Conservation (phyloP, 1,284 basidiomycete genomes). For the Porogramme epimiltina region DNA sequence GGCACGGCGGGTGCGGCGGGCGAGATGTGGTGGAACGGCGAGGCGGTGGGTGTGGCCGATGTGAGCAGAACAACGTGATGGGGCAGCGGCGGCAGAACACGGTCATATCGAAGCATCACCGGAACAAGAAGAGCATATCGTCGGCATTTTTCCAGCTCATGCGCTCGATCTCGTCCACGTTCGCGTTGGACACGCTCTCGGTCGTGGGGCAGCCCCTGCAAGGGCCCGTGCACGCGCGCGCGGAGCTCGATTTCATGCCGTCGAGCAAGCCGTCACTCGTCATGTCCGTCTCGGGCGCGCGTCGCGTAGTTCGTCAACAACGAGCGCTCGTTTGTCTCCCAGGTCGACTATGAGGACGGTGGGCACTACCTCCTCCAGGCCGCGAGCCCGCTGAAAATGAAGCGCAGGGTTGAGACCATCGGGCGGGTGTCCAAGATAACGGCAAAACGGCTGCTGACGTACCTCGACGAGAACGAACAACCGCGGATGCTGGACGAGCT, state of each 20-base stretch:
- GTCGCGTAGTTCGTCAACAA: slow-evolving; percentile 73
- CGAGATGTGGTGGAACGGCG: too few species aligned
- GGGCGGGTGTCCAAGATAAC: slow-evolving; percentile 68
- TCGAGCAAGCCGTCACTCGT: slow-evolving; percentile 72
- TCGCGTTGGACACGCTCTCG: slow-evolving; percentile 59
- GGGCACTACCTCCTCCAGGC: slow-evolving; percentile 81
- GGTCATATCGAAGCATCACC: slow-evolving; percentile 65
- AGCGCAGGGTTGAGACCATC: slow-evolving; percentile 75
- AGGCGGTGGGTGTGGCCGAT: too few species aligned
- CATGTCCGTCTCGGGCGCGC: slow-evolving; percentile 69
- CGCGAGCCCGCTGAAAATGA: slow-evolving; percentile 65
- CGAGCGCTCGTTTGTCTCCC: slow-evolving; percentile 79
- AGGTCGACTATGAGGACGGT: slow-evolving; percentile 83
- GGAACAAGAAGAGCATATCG: slow-evolving; percentile 83
- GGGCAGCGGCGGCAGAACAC: slow-evolving; percentile 51
- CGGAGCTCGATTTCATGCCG: slow-evolving; percentile 75
- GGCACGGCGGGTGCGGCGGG: too few species aligned
- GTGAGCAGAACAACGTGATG: slow-evolving; percentile 77
- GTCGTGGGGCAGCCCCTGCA: slow-evolving; percentile 36
- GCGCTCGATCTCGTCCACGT: slow-evolving; percentile 84
- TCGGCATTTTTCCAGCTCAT: slow-evolving; percentile 80
- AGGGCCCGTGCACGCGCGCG: slow-evolving; percentile 52
- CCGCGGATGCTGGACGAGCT: slow-evolving; percentile 72
- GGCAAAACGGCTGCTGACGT: slow-evolving; percentile 78
- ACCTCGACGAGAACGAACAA: slow-evolving; percentile 72